Evolutionary conservation across 2,329 filamentous ascomycete species (phyloP).

Genomic region (Aspergillus pseudotamarii): DNA sequence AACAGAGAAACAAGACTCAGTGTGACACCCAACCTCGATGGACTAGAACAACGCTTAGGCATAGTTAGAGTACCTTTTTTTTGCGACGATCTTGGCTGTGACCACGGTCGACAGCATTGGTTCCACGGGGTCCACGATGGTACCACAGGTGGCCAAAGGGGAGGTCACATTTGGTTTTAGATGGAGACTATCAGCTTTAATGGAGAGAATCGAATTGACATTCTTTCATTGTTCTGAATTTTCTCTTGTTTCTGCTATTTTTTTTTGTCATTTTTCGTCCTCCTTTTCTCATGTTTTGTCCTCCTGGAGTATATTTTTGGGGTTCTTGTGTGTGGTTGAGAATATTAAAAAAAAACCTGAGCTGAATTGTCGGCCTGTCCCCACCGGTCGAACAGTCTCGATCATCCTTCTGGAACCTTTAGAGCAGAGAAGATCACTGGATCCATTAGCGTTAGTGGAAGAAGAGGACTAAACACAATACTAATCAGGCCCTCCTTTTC

Average conservation of each 20-base stretch:
- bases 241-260: not conserved
- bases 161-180: constrained; percentile 12
- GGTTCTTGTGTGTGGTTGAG: not conserved
- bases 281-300: not conserved
- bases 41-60: constrained; percentile 18
- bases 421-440: constrained; percentile 9
- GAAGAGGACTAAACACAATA: constrained; percentile 1
- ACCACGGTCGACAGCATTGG: constrained; percentile 20
- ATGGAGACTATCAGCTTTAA: not conserved
- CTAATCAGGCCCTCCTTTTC: not conserved
- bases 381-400: constrained; percentile 11
- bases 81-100: constrained; percentile 19
- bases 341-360: not conserved
- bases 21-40: constrained; percentile 18
- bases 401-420: constrained; percentile 21
- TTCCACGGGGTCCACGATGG: constrained; percentile 28
- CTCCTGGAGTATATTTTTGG: not conserved
- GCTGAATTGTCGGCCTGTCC: not conserved
- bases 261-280: not conserved
- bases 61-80: constrained; percentile 11
- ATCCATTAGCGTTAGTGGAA: not conserved
- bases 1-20: constrained; percentile 9
- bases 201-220: not conserved
- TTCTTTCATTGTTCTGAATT: not conserved
- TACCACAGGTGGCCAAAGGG: constrained; percentile 24